Conservation (phyloP, 441 rosid species). For the Euphorbia celastroides region DNA sequence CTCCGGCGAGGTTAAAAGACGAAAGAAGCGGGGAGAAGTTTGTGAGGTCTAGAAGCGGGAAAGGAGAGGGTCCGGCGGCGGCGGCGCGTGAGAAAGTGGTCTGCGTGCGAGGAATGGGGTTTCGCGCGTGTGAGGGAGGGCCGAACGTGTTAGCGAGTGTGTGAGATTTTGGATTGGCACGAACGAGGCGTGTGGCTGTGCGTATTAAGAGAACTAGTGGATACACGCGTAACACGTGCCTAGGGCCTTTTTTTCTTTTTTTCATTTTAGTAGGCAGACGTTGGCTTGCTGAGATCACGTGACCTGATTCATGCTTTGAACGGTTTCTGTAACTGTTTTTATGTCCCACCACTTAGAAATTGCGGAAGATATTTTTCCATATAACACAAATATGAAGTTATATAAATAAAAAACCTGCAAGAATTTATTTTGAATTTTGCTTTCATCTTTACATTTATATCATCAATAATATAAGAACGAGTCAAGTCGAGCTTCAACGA, state of each 20-base stretch:
- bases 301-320: background rate
- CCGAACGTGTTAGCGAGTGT: conserved; percentile 50
- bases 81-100: conserved; percentile 28
- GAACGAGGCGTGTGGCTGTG: conserved; percentile 50
- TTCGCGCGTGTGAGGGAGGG: conserved; percentile 61
- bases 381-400: too few relatives aligned
- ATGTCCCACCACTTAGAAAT: background rate
- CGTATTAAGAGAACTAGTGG: conserved; percentile 24
- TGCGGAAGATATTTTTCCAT: background rate
- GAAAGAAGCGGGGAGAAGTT: conserved; percentile 15
- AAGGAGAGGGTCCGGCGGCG: conserved; percentile 25
- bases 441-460: too few relatives aligned
- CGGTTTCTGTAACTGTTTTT: background rate
- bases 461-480: too few relatives aligned
- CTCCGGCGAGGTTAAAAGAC: conserved; percentile 11
- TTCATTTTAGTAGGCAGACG: conserved; percentile 7
- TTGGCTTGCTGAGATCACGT: background rate
- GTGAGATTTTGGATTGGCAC: conserved; percentile 51
- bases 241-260: background rate
- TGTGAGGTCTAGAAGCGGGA: conserved; percentile 27
- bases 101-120: conserved; percentile 54
- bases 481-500: too few relatives aligned
- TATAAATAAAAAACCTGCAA: too few relatives aligned
- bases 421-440: too few relatives aligned
- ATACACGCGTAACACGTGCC: conserved; percentile 46